phyloP scores from a whole-genome alignment of 495 filamentous ascomycete species.

The Glarea lozoyensis region DNA sequence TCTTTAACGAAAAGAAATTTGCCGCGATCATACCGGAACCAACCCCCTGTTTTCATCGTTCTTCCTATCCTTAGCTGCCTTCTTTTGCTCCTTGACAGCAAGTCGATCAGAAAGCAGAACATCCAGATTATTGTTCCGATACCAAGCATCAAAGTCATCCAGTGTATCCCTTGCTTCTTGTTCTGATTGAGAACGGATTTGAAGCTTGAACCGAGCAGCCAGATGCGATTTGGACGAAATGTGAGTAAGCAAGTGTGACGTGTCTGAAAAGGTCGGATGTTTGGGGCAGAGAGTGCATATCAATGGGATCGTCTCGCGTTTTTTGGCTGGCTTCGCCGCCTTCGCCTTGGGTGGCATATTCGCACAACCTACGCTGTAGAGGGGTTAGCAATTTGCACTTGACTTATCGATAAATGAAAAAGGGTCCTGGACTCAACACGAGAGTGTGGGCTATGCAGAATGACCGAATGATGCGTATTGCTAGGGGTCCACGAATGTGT shows the following conservation, averaged over 20 bases:
- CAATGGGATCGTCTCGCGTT: constrained; percentile 41
- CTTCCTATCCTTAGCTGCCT: constrained; percentile 21
- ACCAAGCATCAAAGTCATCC: constrained; percentile 62
- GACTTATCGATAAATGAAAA: too few species aligned
- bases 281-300: constrained; percentile 74
- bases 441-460: too few species aligned
- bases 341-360: constrained; percentile 4
- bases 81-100: constrained; percentile 60
- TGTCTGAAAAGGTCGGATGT: constrained; percentile 70
- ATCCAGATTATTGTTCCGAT: constrained; percentile 51
- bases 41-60: too few species aligned
- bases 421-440: too few species aligned
- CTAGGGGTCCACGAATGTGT: too few species aligned
- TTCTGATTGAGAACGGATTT: constrained; percentile 55
- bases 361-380: too few species aligned
- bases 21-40: too few species aligned
- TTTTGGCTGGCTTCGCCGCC: too few species aligned
- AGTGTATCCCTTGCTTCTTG: constrained; percentile 36
- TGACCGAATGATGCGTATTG: too few species aligned
- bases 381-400: too few species aligned
- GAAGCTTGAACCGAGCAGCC: constrained; percentile 61
- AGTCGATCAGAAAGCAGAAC: constrained; percentile 61
- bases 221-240: constrained; percentile 79
- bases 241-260: constrained; percentile 84
- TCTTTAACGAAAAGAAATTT: too few species aligned